Conservation (phyloP, 2,329 filamentous ascomycete species). For the Xylaria sp. region DNA sequence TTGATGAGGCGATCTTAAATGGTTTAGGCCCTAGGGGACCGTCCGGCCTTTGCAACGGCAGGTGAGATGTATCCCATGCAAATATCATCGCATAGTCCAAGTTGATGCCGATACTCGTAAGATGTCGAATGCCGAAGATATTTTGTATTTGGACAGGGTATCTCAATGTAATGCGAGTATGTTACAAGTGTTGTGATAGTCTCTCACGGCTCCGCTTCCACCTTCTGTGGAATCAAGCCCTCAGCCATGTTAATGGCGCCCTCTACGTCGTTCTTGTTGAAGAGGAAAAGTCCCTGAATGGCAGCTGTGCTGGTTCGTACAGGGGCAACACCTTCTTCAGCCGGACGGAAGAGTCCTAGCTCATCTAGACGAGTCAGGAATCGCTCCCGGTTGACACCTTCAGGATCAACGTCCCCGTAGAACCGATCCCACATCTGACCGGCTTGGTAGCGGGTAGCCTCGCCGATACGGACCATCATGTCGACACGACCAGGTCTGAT, state of each 20-base stretch:
- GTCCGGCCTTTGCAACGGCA: background rate
- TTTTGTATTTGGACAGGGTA: slow-evolving; percentile 19
- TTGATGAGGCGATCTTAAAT: background rate
- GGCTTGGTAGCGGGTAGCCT: slow-evolving; percentile 82
- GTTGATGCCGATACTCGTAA: background rate
- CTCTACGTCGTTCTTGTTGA: slow-evolving; percentile 86
- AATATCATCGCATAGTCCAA: background rate
- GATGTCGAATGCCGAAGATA: background rate
- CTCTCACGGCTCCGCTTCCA: slow-evolving; percentile 41
- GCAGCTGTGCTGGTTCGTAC: slow-evolving; percentile 74
- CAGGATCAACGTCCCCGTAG: slow-evolving; percentile 73
- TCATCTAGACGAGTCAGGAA: slow-evolving; percentile 69
- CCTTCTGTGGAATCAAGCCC: slow-evolving; percentile 53
- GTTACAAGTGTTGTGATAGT: slow-evolving; percentile 13
- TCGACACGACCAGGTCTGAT: slow-evolving; percentile 90
- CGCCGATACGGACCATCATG: slow-evolving; percentile 83
- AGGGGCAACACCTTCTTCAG: slow-evolving; percentile 41
- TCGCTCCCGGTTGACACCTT: slow-evolving; percentile 54
- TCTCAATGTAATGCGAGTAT: slow-evolving; percentile 23
- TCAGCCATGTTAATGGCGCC: slow-evolving; percentile 80
- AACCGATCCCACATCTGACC: slow-evolving; percentile 89
- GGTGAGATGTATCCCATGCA: background rate
- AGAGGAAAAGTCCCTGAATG: slow-evolving; percentile 88
- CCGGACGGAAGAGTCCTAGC: slow-evolving; percentile 63
- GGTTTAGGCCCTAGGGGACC: background rate